Evolutionary conservation across 2,329 filamentous ascomycete species (phyloP).

Genomic region (Akanthomyces dipterigenus): DNA sequence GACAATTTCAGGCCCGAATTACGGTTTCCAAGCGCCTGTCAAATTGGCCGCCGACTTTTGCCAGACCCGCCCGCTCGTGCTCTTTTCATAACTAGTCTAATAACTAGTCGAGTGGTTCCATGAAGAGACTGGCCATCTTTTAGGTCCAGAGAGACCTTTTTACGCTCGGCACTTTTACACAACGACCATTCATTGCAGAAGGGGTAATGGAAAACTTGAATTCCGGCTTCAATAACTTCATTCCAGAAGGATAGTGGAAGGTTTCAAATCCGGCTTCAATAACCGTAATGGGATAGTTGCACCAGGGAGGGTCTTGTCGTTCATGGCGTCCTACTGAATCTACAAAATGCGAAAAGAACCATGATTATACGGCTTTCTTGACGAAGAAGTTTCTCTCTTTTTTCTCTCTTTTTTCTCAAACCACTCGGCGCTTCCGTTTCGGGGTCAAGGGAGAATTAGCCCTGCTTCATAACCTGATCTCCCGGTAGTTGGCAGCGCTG

Average conservation of each 20-base stretch:
- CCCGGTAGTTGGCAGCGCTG: background rate
- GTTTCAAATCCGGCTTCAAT: too few species aligned
- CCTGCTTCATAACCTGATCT: background rate
- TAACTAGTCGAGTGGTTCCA: background rate
- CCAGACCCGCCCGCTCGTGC: background rate
- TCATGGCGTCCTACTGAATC: background rate
- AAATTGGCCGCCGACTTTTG: background rate
- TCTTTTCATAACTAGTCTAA: background rate
- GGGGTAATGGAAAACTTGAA: too few species aligned
- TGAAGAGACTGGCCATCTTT: background rate
- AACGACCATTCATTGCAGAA: too few species aligned
- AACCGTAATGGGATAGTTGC: too few species aligned
- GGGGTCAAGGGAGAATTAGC: background rate
- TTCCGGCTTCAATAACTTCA: too few species aligned
- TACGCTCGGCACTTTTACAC: background rate
- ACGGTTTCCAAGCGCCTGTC: background rate
- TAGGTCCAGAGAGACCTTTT: background rate
- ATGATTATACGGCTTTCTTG: background rate
- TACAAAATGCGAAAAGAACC: background rate
- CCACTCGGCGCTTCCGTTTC: background rate
- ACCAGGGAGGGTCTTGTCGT: too few species aligned
- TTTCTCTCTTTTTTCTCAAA: background rate
- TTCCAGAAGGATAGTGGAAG: too few species aligned
- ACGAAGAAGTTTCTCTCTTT: background rate
- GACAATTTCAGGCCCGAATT: background rate